Conservation (phyloP, 768 basidiomycete species). For the Lyophyllum atratum region DNA sequence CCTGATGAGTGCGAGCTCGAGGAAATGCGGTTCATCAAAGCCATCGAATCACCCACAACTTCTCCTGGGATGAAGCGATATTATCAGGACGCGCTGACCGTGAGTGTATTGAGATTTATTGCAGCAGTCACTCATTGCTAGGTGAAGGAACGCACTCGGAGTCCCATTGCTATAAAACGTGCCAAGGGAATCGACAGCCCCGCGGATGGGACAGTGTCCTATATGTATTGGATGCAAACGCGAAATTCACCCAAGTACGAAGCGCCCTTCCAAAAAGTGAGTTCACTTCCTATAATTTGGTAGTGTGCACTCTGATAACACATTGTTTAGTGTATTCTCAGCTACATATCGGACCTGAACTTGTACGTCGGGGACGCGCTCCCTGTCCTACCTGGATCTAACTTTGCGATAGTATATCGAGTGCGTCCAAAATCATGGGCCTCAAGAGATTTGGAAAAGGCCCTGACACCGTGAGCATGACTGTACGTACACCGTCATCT, state of each 20-base stretch:
- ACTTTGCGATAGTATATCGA: constrained; percentile 49
- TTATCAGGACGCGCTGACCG: constrained; percentile 31
- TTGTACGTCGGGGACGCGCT: constrained; percentile 52
- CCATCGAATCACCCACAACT: constrained; percentile 34
- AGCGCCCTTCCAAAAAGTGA: constrained; percentile 75
- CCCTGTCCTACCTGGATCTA: neutral
- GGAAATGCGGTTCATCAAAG: constrained; percentile 38
- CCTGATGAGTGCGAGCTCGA: constrained; percentile 69
- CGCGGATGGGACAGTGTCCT: constrained; percentile 48
- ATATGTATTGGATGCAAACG: constrained; percentile 83
- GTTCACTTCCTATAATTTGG: neutral
- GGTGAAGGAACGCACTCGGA: constrained; percentile 60
- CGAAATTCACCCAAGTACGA: constrained; percentile 66
- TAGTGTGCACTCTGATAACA: neutral
- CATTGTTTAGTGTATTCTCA: constrained; percentile 64
- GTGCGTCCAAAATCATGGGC: constrained; percentile 54
- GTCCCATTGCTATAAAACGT: constrained; percentile 68
- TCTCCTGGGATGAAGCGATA: constrained; percentile 35
- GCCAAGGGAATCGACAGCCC: constrained; percentile 45
- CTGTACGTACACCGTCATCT: constrained; percentile 41
- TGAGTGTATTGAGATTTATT: constrained; percentile 16
- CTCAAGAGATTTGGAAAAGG: constrained; percentile 51
- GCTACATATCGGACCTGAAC: constrained; percentile 76
- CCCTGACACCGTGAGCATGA: constrained; percentile 59
- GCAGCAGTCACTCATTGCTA: neutral